Evolutionary conservation across 2,329 filamentous ascomycete genomes (phyloP).

Genomic region (Talaromyces sp.): DNA sequence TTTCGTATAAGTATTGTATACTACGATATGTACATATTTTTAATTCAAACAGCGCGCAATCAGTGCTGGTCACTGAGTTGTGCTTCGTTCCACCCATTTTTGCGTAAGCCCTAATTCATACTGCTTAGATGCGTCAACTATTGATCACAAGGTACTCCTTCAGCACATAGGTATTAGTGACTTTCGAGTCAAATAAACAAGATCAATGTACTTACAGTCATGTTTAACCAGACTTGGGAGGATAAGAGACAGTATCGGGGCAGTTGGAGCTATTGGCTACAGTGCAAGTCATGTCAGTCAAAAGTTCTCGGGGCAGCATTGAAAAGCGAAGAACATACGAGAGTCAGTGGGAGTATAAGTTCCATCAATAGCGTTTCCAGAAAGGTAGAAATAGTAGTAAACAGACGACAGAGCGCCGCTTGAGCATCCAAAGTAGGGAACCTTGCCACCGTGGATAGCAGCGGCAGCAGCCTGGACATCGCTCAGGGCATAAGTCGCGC

Average conservation of each 20-base stretch:
- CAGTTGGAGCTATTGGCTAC: constrained; percentile 58
- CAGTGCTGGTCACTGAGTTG: neutral
- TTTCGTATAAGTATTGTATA: constrained; percentile 8
- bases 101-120: neutral
- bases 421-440: constrained; percentile 52
- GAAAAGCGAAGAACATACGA: constrained; percentile 29
- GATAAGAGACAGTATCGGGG: constrained; percentile 61
- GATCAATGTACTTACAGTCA: neutral
- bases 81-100: neutral
- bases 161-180: neutral
- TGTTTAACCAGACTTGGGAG: constrained; percentile 37
- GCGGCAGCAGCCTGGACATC: constrained; percentile 52
- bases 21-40: constrained; percentile 16
- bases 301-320: neutral
- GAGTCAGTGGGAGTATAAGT: constrained; percentile 57
- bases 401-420: constrained; percentile 51
- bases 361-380: constrained; percentile 58
- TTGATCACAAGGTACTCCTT: no score
- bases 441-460: constrained; percentile 46
- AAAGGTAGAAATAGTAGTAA: constrained; percentile 54
- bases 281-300: constrained; percentile 22
- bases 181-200: neutral
- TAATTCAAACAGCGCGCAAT: neutral
- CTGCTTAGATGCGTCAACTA: neutral
- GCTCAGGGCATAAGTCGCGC: constrained; percentile 50